These are phyloP conservation scores for Lepidium sativum DNA, from an alignment of 345 rosid species.

Conservation along the genomic window DNA sequence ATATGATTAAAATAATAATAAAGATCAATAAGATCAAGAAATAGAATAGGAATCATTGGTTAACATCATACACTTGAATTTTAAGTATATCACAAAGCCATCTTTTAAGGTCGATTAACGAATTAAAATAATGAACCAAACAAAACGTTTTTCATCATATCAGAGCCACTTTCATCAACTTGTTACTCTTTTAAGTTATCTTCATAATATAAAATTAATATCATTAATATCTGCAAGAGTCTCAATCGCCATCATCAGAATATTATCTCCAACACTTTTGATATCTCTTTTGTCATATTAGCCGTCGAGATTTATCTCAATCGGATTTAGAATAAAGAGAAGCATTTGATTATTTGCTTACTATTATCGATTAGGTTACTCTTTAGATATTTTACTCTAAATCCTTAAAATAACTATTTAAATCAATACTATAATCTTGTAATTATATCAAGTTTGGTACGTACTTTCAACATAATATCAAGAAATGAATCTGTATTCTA, in stretches of 20 bases:
- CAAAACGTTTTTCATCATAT: slow-evolving; percentile 6
- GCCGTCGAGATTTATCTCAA: slow-evolving; percentile 4
- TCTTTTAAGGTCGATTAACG: background rate
- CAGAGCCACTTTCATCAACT: slow-evolving; percentile 17
- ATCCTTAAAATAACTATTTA: background rate
- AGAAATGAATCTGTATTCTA: background rate
- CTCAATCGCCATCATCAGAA: background rate
- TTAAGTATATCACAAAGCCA: background rate
- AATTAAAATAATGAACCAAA: slow-evolving; percentile 16
- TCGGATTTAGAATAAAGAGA: slow-evolving; percentile 8
- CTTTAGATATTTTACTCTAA: background rate
- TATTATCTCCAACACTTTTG: background rate
- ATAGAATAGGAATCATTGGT: slow-evolving; percentile 11
- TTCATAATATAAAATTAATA: background rate
- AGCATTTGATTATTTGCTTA: background rate
- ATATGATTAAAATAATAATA: background rate
- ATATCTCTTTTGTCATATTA: background rate
- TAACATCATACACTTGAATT: slow-evolving; percentile 1
- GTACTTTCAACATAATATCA: background rate
- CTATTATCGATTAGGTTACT: slow-evolving; percentile 1
- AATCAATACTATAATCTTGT: background rate
- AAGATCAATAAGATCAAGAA: background rate
- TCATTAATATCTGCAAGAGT: background rate
- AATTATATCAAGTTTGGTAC: background rate
- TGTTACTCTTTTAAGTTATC: background rate